Conservation (phyloP, 192 early-diverging fungal genomes). For the Funneliformis mosseae region DNA sequence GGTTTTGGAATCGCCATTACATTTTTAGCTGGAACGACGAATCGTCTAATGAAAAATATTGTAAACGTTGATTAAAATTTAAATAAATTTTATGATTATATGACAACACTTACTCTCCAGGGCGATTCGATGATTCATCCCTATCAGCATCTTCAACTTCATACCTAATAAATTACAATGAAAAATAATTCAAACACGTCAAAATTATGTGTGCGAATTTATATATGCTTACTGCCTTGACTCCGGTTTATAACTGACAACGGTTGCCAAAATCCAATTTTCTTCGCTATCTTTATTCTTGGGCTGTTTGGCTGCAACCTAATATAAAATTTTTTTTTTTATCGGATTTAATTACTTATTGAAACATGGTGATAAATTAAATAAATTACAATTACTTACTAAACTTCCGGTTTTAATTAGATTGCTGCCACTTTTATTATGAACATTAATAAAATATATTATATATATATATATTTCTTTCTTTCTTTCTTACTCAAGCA, state of each 20-base stretch:
- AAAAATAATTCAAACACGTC: not conserved
- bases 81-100: not conserved
- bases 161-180: slow-evolving; percentile 41
- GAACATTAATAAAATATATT: not conserved
- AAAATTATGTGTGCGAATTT: too few species aligned
- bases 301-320: slow-evolving; percentile 56
- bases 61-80: not conserved
- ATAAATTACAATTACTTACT: not conserved
- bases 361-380: too few species aligned
- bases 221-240: slow-evolving; percentile 48
- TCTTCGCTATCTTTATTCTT: slow-evolving; percentile 54
- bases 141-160: slow-evolving; percentile 60
- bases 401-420: slow-evolving; percentile 9
- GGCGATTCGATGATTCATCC: slow-evolving; percentile 51
- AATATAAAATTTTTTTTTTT: not conserved
- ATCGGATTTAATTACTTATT: not conserved
- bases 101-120: slow-evolving; percentile 38
- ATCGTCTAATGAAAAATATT: slow-evolving; percentile 43
- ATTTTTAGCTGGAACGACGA: slow-evolving; percentile 46
- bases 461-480: not conserved
- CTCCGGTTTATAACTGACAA: slow-evolving; percentile 49
- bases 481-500: too few species aligned
- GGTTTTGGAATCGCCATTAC: slow-evolving; percentile 51
- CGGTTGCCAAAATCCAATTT: slow-evolving; percentile 59
- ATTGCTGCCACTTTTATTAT: not conserved